Base-by-base conservation (phyloP, 352 stramenopile species). In the Peronospora farinosa region DNA sequence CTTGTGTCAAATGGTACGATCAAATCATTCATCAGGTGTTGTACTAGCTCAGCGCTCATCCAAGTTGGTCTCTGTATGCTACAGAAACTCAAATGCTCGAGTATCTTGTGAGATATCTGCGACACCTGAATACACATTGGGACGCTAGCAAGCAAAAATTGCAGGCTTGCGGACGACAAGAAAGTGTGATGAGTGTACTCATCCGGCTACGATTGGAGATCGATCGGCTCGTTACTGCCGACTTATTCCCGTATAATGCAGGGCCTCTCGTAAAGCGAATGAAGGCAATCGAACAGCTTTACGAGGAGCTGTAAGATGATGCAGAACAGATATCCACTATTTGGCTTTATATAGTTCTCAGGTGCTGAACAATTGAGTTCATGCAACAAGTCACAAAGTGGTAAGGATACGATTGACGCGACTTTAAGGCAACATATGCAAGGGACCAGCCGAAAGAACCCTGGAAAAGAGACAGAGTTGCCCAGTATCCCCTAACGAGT, bases 201-300 rank as follows among this genome's bases (percentile, higher is more conserved):
- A 86, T 87, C 44, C 76, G 76, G 9, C 49, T 86, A 27, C 65
- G 74, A 25, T 32, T 86, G 11, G 78, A 87, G 42, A 84, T 87
- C 13, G 65, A 77, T 44, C 69, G 67, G 6, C 68, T 85, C 8
- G 59, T 67, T 6, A 49, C 44, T 0, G 61, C 62, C 9, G 49
- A 47, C 7, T 47, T 86, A 15, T 86, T 87, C 38, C 78, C 78
- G 0, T 89, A 86, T 52, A 63, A 68, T 40, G 54, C 63, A 11
- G 45, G 9, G 4, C 69, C 74, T 8, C 51, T 89, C 5, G 44
- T 74, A 17, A 76, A 67, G 10, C 65, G 78, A 39, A 63, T 87
- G n/a, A 21, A 74, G 38, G 16, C 9, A 7, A 51, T 89, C 3
- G 78, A 89, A 40, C 45, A 67, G 35, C 48, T 78, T 23, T 86